phyloP scores from a whole-genome alignment of 2,329 filamentous ascomycete genomes.

The Aspergillus tamarii region DNA sequence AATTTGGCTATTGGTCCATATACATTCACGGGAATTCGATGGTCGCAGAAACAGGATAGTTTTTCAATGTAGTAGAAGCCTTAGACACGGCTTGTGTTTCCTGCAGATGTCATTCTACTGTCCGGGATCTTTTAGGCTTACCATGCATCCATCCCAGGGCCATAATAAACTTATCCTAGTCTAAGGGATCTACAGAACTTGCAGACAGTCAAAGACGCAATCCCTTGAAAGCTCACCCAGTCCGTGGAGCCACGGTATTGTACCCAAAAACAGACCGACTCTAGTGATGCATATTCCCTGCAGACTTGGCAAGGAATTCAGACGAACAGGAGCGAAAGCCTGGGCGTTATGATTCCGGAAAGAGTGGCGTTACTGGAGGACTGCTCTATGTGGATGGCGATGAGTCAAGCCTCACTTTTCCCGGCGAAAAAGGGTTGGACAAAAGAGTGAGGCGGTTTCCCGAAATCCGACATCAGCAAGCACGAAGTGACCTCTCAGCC shows the following conservation, averaged over 20 bases:
- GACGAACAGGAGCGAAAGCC: constrained; percentile 14
- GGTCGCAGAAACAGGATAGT: neutral
- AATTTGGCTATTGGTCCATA: neutral
- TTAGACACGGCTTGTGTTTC: constrained; percentile 15
- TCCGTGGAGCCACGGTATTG: constrained; percentile 42
- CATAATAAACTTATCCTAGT: constrained; percentile 7
- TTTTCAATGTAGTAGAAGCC: neutral
- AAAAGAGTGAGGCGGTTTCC: constrained; percentile 39
- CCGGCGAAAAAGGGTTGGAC: constrained; percentile 34
- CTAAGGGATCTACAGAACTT: constrained; percentile 8
- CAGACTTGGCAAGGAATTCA: constrained; percentile 17
- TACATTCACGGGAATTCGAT: neutral
- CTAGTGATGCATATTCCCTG: constrained; percentile 22
- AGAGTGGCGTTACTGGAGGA: constrained; percentile 9
- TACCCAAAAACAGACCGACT: constrained; percentile 28
- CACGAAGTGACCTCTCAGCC: constrained; percentile 16
- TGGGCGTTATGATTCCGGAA: constrained; percentile 10
- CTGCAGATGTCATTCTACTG: constrained; percentile 18
- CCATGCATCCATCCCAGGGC: constrained; percentile 12
- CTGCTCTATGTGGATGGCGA: constrained; percentile 18
- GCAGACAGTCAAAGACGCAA: constrained; percentile 11
- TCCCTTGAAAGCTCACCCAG: constrained; percentile 10
- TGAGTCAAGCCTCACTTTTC: constrained; percentile 31
- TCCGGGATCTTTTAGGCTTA: constrained; percentile 9
- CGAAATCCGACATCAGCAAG: constrained; percentile 28